These are phyloP conservation scores for Komagataella pastoris DNA, from an alignment of 805 yeast species.

Conservation along the genomic window DNA sequence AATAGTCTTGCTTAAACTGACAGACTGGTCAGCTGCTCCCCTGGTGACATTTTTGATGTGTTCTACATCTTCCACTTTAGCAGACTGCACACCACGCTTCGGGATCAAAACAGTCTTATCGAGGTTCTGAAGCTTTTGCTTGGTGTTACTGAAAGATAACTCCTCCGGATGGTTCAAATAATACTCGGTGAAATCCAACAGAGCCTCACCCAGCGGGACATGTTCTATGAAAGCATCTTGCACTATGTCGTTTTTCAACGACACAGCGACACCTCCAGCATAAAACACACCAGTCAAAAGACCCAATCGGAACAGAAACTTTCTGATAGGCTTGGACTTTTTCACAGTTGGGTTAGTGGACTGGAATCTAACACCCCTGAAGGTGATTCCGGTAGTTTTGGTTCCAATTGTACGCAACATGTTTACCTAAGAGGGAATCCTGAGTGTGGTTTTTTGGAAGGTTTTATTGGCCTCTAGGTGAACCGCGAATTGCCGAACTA, in stretches of 20 bases:
- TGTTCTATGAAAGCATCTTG: slow-evolving; percentile 50
- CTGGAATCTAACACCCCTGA: slow-evolving; percentile 8
- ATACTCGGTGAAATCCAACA: slow-evolving; percentile 36
- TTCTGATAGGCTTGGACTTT: slow-evolving; percentile 12
- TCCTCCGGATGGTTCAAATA: slow-evolving; percentile 13
- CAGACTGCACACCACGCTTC: slow-evolving; percentile 23
- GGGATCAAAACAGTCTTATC: slow-evolving; percentile 26
- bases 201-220: slow-evolving; percentile 49
- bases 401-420: slow-evolving; percentile 3
- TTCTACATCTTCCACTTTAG: slow-evolving; percentile 14
- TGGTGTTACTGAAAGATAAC: slow-evolving; percentile 18
- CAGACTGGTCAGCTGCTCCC: slow-evolving; percentile 4
- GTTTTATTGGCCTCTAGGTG: background rate
- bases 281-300: slow-evolving; percentile 22
- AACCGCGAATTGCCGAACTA: background rate
- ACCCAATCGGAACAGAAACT: slow-evolving; percentile 13
- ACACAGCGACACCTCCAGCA: slow-evolving; percentile 45
- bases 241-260: slow-evolving; percentile 43
- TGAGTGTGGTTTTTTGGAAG: background rate
- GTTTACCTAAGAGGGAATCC: background rate
- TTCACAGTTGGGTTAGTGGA: slow-evolving; percentile 8
- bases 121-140: slow-evolving; percentile 22
- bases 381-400: background rate
- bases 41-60: slow-evolving; percentile 7
- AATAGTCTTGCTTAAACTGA: slow-evolving; percentile 4